Conservation (phyloP, 305 asterid species). For the Fraxinus velutina region DNA sequence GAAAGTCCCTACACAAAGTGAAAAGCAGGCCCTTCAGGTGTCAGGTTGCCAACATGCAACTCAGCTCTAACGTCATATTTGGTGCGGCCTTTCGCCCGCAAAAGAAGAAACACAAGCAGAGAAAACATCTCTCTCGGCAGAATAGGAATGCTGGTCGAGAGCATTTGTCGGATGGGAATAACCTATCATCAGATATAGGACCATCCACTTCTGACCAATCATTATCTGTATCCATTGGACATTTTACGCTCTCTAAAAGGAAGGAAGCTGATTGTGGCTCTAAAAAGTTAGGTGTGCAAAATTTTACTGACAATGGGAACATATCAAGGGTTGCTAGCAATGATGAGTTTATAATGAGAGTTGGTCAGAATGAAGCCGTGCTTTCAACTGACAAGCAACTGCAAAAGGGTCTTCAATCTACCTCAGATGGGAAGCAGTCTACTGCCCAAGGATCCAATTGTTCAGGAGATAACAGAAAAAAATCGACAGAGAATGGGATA, state of each 20-base stretch:
- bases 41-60: constrained; percentile 36
- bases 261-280: constrained; percentile 28
- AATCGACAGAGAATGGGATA: constrained; percentile 32
- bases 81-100: constrained; percentile 41
- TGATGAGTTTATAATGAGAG: constrained; percentile 31
- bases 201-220: constrained; percentile 39
- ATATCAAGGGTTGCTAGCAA: constrained; percentile 23
- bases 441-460: constrained; percentile 29
- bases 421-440: constrained; percentile 7
- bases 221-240: constrained; percentile 13
- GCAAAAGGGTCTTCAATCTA: constrained; percentile 4
- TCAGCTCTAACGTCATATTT: constrained; percentile 60
- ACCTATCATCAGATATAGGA: constrained; percentile 28
- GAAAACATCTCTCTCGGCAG: constrained; percentile 23
- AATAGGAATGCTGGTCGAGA: constrained; percentile 25
- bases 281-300: constrained; percentile 20
- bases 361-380: constrained; percentile 28
- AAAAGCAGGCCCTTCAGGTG: constrained; percentile 49
- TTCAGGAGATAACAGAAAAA: constrained; percentile 20
- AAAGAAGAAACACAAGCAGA: constrained; percentile 46
- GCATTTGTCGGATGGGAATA: constrained; percentile 25
- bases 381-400: constrained; percentile 32
- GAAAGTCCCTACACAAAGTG: constrained; percentile 27
- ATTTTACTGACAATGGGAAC: constrained; percentile 20
- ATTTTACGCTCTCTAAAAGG: constrained; percentile 18